Base-by-base conservation (phyloP, 306 rosid species). In the Citrullus mucosospermus region DNA sequence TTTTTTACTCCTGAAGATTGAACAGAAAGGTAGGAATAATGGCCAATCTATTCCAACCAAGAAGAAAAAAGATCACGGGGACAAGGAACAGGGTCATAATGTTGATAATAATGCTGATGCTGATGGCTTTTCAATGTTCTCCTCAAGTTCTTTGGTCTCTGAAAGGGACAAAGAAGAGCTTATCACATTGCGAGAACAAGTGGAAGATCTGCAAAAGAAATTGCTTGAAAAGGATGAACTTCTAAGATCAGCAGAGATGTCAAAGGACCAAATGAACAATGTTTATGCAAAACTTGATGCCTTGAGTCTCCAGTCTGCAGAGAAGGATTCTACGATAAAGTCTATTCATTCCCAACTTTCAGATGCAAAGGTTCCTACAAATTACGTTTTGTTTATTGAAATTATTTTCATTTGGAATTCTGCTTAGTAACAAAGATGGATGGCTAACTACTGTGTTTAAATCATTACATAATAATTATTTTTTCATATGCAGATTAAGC, bases 111-210 rank as follows among this genome's bases (percentile, higher is more conserved):
- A 84, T 72, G 28, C 79, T 6, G 97, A 92, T 71, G 81, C 82
- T 20, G 91, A 92, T 61, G 82, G 75, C 80, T 86, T 88, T 83
- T 81, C 92, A 8, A 74, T 82, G 72, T 80, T 87, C 82, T 86
- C 96, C 41, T 85, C 96, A 3, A 92, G 87, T 83, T 79, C 87
- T 86, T 82, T 75, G 77, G 73, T 82, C 57, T 82, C 84, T 5
- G 98, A 92, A 39, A 89, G 87, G 84, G 97, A 95, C 57, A 80
- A 78, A 22, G 97, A 91, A 82, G 99, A 92, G 76, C 78, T 92
- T 66, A 81, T 79, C 59, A 78, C 76, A 34, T 79, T 96, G 80
- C 90, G 85, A 90, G 93, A 84, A 57, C 96, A 92, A 82, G 85
- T 96, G 74, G 96, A 84, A 74, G 96, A 92, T 78, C 81, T 96